Percentiles rank a stretch among this genome's conserved stretches.
Evolutionary conservation across 139 green algal genomes (phyloP).

Genomic region (Coccomyxa sp.): DNA sequence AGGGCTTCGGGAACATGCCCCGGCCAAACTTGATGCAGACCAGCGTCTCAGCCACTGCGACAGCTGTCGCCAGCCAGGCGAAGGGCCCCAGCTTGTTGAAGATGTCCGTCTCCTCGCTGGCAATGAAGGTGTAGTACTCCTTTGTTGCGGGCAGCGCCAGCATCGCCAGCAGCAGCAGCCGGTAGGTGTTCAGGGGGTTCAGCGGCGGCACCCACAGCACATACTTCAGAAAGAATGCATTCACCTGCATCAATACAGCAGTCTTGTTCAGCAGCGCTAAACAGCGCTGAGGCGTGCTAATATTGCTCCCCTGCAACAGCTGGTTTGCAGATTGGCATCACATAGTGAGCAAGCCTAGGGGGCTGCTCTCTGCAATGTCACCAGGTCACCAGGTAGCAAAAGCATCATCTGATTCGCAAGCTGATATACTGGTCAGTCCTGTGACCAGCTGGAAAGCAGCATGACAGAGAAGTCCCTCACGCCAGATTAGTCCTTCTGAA

Average conservation of each 20-base stretch:
- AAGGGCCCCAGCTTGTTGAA: constrained; percentile 78
- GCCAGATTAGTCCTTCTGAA: too few relatives aligned
- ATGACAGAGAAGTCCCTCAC: too few relatives aligned
- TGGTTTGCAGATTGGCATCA: too few relatives aligned
- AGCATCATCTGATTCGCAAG: too few relatives aligned
- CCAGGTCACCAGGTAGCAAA: neutral
- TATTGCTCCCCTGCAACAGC: too few relatives aligned
- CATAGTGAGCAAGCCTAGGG: too few relatives aligned
- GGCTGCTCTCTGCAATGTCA: neutral
- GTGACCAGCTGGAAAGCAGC: too few relatives aligned
- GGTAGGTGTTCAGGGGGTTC: constrained; percentile 77
- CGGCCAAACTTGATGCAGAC: constrained; percentile 76
- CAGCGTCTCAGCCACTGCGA: constrained; percentile 64
- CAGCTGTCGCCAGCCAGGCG: constrained; percentile 69
- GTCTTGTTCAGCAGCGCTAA: too few relatives aligned
- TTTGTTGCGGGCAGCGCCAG: constrained; percentile 56
- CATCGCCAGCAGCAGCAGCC: constrained; percentile 57
- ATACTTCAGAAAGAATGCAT: constrained; percentile 96
- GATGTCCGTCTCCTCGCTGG: constrained; percentile 25
- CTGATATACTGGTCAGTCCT: too few relatives aligned
- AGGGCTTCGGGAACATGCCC: constrained; percentile 59
- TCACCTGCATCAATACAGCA: constrained; percentile 64
- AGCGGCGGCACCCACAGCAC: constrained; percentile 82
- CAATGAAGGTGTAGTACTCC: constrained; percentile 84
- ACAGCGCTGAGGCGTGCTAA: too few relatives aligned